A percentile compares a stretch with the other conserved stretches of the same genome.
Conservation (phyloP, 768 basidiomycete species). For the Mrakia gelida region DNA sequence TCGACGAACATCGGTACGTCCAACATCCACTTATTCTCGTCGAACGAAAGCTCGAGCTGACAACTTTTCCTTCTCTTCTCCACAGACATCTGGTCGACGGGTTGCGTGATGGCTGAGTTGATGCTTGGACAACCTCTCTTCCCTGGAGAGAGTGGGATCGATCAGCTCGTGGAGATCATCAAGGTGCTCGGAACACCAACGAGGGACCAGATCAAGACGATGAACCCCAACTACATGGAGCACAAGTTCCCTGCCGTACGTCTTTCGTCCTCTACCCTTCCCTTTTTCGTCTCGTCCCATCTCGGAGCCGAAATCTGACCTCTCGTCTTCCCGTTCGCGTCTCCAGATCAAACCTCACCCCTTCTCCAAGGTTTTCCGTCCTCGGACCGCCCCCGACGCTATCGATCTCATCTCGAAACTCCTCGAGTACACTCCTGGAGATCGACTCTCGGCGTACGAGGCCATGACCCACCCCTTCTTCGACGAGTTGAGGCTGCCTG, state of each 20-base stretch:
- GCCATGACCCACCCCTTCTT: conserved; percentile 91
- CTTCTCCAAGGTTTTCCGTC: conserved; percentile 98
- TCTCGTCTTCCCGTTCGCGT: not conserved
- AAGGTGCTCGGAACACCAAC: conserved; percentile 98
- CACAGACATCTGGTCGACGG: conserved; percentile 97
- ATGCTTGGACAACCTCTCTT: conserved; percentile 99
- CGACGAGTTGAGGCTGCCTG: conserved; percentile 86
- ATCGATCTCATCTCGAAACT: conserved; percentile 93
- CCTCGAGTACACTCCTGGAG: conserved; percentile 95
- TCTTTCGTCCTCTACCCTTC: not conserved
- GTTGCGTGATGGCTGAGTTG: conserved; percentile 99
- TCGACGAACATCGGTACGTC: conserved; percentile 93
- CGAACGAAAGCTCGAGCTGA: not conserved
- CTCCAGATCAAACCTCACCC: conserved; percentile 98
- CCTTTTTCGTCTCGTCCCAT: not conserved
- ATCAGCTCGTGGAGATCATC: conserved; percentile 99
- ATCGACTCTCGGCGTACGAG: conserved; percentile 81
- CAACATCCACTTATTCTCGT: too few species aligned
- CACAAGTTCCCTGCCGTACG: conserved; percentile 79
- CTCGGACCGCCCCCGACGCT: conserved; percentile 90
- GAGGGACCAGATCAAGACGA: conserved; percentile 99
- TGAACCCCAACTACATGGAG: conserved; percentile 99
- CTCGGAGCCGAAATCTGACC: not conserved
- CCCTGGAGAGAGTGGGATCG: conserved; percentile 97
- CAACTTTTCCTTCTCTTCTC: not conserved